Conservation (phyloP, 345 rosid species). For the Lenwebbia sp. region DNA sequence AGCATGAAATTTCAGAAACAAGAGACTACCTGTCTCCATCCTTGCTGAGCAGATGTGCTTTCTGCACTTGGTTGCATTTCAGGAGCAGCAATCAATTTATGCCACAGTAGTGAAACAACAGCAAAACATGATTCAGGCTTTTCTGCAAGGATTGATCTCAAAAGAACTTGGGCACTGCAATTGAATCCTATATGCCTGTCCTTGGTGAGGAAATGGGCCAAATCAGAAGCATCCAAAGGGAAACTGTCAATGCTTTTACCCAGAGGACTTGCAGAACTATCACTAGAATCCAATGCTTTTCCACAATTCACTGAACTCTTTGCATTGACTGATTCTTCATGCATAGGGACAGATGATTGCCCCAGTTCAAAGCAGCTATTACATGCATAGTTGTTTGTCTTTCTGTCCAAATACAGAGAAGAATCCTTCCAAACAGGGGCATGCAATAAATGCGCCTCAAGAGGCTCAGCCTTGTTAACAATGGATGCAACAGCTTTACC, state of each 20-base stretch:
- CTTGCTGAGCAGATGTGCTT: constrained; percentile 98
- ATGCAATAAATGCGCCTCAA: constrained; percentile 59
- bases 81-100: constrained; percentile 80
- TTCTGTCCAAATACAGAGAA: constrained; percentile 21
- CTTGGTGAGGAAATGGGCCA: constrained; percentile 88
- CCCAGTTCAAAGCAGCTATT: constrained; percentile 26
- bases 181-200: constrained; percentile 84
- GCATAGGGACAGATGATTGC: constrained; percentile 20
- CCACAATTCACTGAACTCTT: constrained; percentile 34
- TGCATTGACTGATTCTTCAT: constrained; percentile 21
- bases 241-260: constrained; percentile 53
- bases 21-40: constrained; percentile 92
- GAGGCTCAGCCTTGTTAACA: constrained; percentile 87
- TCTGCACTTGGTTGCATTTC: constrained; percentile 83
- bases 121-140: constrained; percentile 93
- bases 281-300: constrained; percentile 21
- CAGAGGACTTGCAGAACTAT: constrained; percentile 36
- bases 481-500: constrained; percentile 93
- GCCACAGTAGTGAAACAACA: constrained; percentile 91
- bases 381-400: constrained; percentile 26
- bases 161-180: constrained; percentile 70
- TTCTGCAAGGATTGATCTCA: constrained; percentile 78
- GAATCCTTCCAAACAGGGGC: constrained; percentile 60
- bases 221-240: constrained; percentile 85
- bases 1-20: neutral